A percentile compares a stretch with the other conserved stretches of the same genome.
Evolutionary conservation across 2,329 filamentous ascomycete genomes (phyloP).

Genomic region (Ophiostoma fasciatum): DNA sequence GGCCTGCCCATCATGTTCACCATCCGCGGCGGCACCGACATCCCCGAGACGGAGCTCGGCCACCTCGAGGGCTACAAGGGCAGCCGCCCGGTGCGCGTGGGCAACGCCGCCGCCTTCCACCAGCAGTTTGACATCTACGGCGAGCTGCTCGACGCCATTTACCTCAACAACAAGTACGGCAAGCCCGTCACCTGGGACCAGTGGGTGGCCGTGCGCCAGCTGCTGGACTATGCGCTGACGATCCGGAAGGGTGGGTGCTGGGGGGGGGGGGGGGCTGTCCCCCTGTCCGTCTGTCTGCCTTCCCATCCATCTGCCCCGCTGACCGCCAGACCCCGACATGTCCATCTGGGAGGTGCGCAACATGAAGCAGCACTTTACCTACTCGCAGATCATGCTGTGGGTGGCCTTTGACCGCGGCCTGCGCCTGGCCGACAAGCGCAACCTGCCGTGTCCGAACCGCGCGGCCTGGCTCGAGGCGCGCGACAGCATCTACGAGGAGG

Average conservation of each 20-base stretch:
- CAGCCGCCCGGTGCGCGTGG: slow-evolving; percentile 59
- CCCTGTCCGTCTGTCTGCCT: neutral
- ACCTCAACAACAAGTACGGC: slow-evolving; percentile 66
- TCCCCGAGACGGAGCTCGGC: slow-evolving; percentile 52
- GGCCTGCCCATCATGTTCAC: slow-evolving; percentile 71
- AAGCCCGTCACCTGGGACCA: slow-evolving; percentile 65
- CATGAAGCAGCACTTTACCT: slow-evolving; percentile 61
- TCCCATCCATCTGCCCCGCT: neutral
- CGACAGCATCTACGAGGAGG: slow-evolving; percentile 56
- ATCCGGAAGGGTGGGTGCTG: slow-evolving; percentile 40
- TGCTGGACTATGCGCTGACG: slow-evolving; percentile 56
- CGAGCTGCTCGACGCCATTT: slow-evolving; percentile 63
- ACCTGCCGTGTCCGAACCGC: slow-evolving; percentile 58
- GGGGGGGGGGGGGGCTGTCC: too few species aligned
- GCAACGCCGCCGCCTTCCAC: slow-evolving; percentile 63
- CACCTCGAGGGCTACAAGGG: slow-evolving; percentile 61
- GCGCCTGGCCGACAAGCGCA: slow-evolving; percentile 59
- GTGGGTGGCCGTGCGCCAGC: slow-evolving; percentile 55
- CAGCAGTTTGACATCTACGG: slow-evolving; percentile 70
- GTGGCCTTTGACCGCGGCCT: slow-evolving; percentile 64
- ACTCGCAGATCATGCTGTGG: slow-evolving; percentile 76
- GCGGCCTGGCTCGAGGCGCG: slow-evolving; percentile 49
- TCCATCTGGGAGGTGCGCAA: slow-evolving; percentile 74
- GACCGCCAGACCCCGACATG: slow-evolving; percentile 48
- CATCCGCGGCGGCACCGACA: slow-evolving; percentile 59